Base-by-base conservation (phyloP, 768 basidiomycete species). In the Termitomyces sp. region DNA sequence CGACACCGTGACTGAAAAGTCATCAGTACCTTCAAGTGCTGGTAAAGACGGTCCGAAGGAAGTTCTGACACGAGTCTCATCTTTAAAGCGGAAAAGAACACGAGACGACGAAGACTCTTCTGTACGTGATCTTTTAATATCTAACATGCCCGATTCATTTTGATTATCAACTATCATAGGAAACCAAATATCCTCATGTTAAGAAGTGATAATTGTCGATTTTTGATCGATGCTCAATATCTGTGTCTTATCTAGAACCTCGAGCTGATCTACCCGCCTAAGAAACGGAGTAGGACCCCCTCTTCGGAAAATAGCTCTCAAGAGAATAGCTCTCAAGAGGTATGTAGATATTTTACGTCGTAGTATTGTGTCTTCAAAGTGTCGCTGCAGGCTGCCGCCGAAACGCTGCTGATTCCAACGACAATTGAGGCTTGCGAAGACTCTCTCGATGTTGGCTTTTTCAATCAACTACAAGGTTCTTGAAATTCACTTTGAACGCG, bases 141-240 rank as follows among this genome's bases (percentile, higher is more conserved):
- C 40, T 42, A 51, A 38, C 28, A 19, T 21, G 17, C 38, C 14
- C 43, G n/a, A 53, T 59, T 51, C 46, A 54, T 60, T 45, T 19
- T 53, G 42, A 43, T 51, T 48, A 51, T 55, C 46, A 19, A 28
- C 45, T 22, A 47, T 47, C 63, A 55, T 62, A 76, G 68, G 64
- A 71, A 53, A 59, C 70, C 30, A 76, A 69, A 11, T 80, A 80
- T 57, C 78, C 78, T 57, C 66, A 74, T 65, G 78, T 80, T 51
- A 63, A 72, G 55, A 26, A 52, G 56, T 40, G 41, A 15, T 12
- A 45, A 32, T 32, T 32, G 7, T 2, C 9, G 9, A 32, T 32
- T 51, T 56, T 8, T 54, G 15, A 32, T 47, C 34, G 45, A 54
- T 19, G 51, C 40, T 30, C 43, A 24, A 32, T 30, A 34, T 48